Base-by-base conservation (phyloP, 345 rosid genomes). In the Aegle marmelos region DNA sequence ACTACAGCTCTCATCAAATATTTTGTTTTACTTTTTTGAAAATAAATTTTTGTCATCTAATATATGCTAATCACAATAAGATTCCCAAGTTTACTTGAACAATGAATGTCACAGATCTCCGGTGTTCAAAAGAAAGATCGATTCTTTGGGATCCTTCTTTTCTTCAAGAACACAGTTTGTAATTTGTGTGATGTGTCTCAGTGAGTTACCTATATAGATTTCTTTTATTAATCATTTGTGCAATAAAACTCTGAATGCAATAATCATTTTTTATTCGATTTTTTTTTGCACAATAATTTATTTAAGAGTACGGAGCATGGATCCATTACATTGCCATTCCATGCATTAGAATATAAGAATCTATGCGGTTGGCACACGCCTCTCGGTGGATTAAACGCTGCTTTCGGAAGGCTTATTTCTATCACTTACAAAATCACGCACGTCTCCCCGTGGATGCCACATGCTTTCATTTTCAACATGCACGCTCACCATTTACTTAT, bases 321-420 rank as follows among this genome's bases (percentile, higher is more conserved):
- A 13, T 13, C 2, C 50, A 17, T 13, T 13, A 13, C 17, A 13
- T 45, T 45, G 50, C 50, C 50, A 45, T 45, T 45, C 14, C 50
- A 3, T 45, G 13, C 50, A 3, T 45, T 11, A 45, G 50, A 41
- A 11, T 2, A 41, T 41, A 7, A 13, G 50, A 45, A 45, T 45
- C 50, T 30, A 4, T 27, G 80, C 72, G 65, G 70, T 25, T 0
- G 64, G 39, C 80, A 63, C 80, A 53, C 57, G 59, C 66, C 58
- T 2, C 24, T 54, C 21, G 62, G 71, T 34, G 59, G 62, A 57
- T 57, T 19, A 27, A 68, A 27, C 65, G 10, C 25, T 16, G 13
- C 37, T 24, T 67, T 7, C 0, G 22, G n/a, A n/a, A 22, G 39
- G 9, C 24, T 11, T 9, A 59, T 30, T 59, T 48, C 33, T 24